These are phyloP conservation scores for Cymbidium sinense DNA, from an alignment of 106 monocot species.

Conservation along the genomic window DNA sequence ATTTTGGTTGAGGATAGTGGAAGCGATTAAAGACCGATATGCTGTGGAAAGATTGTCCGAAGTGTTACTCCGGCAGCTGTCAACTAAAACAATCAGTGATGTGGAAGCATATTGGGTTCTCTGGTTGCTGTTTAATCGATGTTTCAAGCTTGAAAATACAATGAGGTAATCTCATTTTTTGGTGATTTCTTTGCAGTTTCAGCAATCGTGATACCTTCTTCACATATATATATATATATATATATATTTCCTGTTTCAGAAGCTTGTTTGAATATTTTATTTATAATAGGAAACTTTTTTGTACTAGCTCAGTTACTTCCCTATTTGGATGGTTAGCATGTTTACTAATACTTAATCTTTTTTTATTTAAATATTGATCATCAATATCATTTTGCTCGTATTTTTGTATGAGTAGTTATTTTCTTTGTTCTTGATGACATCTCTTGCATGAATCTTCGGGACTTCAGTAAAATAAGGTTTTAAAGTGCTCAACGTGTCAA, in stretches of 20 bases:
- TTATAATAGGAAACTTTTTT: background rate
- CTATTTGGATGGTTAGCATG: background rate
- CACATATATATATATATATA: too few species aligned
- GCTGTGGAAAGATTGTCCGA: constrained; percentile 77
- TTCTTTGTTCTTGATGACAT: too few species aligned
- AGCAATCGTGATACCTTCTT: background rate
- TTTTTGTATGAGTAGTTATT: too few species aligned
- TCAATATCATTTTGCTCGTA: background rate
- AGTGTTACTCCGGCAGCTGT: constrained; percentile 56
- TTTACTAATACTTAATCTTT: background rate
- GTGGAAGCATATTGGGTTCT: constrained; percentile 79
- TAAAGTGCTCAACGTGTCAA: too few species aligned
- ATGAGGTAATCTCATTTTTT: constrained; percentile 39
- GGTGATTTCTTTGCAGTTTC: background rate
- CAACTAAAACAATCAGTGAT: constrained; percentile 41
- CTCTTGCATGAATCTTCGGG: too few species aligned
- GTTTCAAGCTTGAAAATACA: constrained; percentile 25
- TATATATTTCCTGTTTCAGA: background rate
- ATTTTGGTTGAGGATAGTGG: constrained; percentile 73
- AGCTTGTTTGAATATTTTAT: background rate
- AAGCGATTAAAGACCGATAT: constrained; percentile 64
- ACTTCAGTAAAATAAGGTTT: too few species aligned
- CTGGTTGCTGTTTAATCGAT: constrained; percentile 64
- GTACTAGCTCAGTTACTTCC: background rate
- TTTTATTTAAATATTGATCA: background rate